phyloP scores from a whole-genome alignment of 2,329 filamentous ascomycete species.

The Pestalotiopsis sp. region DNA sequence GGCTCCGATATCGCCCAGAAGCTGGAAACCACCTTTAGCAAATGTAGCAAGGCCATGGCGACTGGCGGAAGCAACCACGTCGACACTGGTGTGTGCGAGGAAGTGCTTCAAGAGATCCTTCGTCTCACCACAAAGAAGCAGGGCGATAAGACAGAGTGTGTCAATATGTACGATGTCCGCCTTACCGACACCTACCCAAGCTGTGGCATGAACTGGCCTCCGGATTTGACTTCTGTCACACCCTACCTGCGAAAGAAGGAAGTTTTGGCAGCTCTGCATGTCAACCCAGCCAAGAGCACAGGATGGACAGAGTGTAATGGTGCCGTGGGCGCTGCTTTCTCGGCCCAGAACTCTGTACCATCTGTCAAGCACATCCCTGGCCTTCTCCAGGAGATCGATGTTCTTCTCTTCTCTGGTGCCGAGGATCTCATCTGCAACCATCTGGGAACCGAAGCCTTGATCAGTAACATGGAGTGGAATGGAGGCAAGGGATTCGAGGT shows the following conservation, averaged over 20 bases:
- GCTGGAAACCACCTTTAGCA: conserved; percentile 69
- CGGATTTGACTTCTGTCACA: conserved; percentile 75
- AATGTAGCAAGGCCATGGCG: conserved; percentile 68
- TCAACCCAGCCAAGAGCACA: conserved; percentile 78
- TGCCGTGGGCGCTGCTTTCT: conserved; percentile 74
- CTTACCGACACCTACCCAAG: conserved; percentile 77
- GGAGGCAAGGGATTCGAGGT: conserved; percentile 89
- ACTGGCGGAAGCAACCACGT: conserved; percentile 59
- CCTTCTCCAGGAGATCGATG: conserved; percentile 74
- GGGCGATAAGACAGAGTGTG: conserved; percentile 62
- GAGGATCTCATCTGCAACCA: conserved; percentile 98
- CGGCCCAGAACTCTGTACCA: conserved; percentile 70
- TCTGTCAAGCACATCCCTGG: conserved; percentile 76
- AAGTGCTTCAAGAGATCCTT: conserved; percentile 74
- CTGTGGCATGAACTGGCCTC: conserved; percentile 98
- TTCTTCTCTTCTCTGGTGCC: conserved; percentile 89
- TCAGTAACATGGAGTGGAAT: conserved; percentile 90
- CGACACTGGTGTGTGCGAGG: conserved; percentile 73
- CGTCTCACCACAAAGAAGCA: conserved; percentile 59
- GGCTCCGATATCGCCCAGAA: conserved; percentile 65
- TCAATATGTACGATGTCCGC: conserved; percentile 98
- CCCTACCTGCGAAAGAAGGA: conserved; percentile 85
- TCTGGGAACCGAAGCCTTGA: conserved; percentile 87
- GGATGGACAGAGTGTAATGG: conserved; percentile 93
- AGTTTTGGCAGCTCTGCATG: conserved; percentile 78